phyloP scores from a whole-genome alignment of 352 stramenopile genomes.

The Pythium volutum region DNA sequence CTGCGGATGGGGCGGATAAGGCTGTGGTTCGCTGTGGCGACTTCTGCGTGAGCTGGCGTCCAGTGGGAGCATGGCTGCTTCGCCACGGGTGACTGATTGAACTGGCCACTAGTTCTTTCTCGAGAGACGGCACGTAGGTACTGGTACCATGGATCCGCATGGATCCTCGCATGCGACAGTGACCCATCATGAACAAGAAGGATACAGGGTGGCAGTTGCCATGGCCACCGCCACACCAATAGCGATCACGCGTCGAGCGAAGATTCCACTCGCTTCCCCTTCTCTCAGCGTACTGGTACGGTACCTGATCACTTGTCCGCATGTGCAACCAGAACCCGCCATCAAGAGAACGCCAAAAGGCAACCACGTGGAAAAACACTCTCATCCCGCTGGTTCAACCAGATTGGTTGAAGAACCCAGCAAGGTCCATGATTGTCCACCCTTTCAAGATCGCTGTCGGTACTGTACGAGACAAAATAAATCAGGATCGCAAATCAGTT shows the following conservation, averaged over 20 bases:
- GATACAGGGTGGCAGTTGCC: conserved; percentile 9
- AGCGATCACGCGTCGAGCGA: not conserved
- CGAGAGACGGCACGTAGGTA: not conserved
- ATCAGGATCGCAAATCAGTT: not conserved
- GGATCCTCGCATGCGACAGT: conserved; percentile 6
- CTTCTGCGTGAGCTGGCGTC: not conserved
- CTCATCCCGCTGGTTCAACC: conserved; percentile 9
- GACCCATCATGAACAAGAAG: not conserved
- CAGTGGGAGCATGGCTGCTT: not conserved
- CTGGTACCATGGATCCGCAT: not conserved
- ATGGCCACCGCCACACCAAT: not conserved
- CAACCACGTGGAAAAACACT: not conserved
- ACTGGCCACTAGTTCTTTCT: conserved; percentile 17
- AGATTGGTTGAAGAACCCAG: not conserved
- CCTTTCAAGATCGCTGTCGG: conserved; percentile 10
- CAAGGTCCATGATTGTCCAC: not conserved
- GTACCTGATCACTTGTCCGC: not conserved
- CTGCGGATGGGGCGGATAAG: not conserved
- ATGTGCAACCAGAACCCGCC: conserved; percentile 11
- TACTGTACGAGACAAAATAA: conserved; percentile 16
- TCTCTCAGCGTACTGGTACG: not conserved
- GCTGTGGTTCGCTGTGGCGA: not conserved
- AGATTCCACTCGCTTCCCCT: not conserved
- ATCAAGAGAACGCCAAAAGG: no score
- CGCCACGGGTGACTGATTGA: conserved; percentile 1